phyloP scores from a whole-genome alignment of 2,329 filamentous ascomycete genomes.

The Ophioceras dolichostomum region DNA sequence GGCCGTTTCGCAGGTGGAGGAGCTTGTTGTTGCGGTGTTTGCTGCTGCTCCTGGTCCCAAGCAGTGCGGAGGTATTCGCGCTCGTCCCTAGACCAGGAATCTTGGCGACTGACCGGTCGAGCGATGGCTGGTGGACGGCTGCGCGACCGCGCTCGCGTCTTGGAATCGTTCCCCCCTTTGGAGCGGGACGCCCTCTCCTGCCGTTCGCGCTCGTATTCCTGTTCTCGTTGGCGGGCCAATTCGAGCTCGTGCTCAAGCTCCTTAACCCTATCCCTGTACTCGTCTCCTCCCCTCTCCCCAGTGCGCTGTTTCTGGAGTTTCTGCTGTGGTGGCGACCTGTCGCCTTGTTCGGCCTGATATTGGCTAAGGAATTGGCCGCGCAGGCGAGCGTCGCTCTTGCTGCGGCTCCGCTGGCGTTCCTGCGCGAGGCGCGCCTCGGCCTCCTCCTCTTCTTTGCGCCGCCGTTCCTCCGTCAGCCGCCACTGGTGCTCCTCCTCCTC shows the following conservation, averaged over 20 bases:
- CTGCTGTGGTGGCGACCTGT: background rate
- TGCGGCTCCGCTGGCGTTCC: conserved; percentile 51
- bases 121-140: conserved; percentile 19
- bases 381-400: conserved; percentile 51
- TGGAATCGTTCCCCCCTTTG: conserved; percentile 18
- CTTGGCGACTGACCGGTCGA: conserved; percentile 37
- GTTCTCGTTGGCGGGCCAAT: conserved; percentile 47
- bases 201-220: conserved; percentile 50
- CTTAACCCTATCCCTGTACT: conserved; percentile 56
- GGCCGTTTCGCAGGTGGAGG: conserved; percentile 9
- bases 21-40: conserved; percentile 11
- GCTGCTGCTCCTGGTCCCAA: conserved; percentile 25
- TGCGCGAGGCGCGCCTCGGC: conserved; percentile 54
- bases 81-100: conserved; percentile 54
- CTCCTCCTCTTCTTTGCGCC: conserved; percentile 58
- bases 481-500: conserved; percentile 66
- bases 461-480: conserved; percentile 58
- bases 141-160: conserved; percentile 25
- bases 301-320: background rate
- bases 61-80: conserved; percentile 49
- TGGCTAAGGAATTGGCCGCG: conserved; percentile 79
- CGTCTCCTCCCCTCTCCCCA: conserved; percentile 11
- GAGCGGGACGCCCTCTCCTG: no score
- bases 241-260: conserved; percentile 67
- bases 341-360: conserved; percentile 61